Base-by-base conservation (phyloP, 257 asterid genomes). In the Agastache rugosa region DNA sequence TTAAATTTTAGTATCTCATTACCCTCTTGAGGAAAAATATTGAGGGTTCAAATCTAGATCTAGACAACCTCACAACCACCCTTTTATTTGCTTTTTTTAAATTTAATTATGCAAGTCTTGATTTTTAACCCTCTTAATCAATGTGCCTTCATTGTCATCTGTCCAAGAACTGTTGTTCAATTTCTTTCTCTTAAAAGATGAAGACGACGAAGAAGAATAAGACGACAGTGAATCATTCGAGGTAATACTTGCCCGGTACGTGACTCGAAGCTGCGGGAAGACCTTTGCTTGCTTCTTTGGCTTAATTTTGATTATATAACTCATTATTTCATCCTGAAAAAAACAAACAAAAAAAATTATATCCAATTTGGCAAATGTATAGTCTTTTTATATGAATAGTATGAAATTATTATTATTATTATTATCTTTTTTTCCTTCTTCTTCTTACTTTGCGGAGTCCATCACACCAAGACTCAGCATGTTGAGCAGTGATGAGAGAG, bases 381-480 rank as follows among this genome's bases (percentile, higher is more conserved):
- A 27, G 2, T 8, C 0, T 37, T 37, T 37, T 37, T 9, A 8
- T 10, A 39, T 39, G 42, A 39, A 8, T 39, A 39, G 12, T 39
- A 39, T 39, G 12, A 39, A 39, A 39, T 8, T 35, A 19, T 19
- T 17, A 22, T n/a, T 5, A 1, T 4, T 31, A 4, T 67, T 9
- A n/a, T n/a, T n/a, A n/a, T n/a, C n/a, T n/a, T n/a, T n/a, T n/a
- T n/a, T n/a, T n/a, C n/a, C n/a, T 66, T 22, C 41, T 71, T 45
- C 88, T 73, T 44, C 89, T 78, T 85, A 93, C 98, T 67, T 82
- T 86, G 75, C 56, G 84, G 45, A 93, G 96, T 69, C 98, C 97
- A 82, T 81, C 81, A 54, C 91, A 84, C 98, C 98, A 93, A 74
- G 96, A 84, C 75, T 86, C 93, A 74, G 93, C 97, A 76, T 88